Evolutionary conservation across 345 rosid species (phyloP), one percentile per base, ranked within the genome.

Genomic region (Excoecaria agallocha): DNA sequence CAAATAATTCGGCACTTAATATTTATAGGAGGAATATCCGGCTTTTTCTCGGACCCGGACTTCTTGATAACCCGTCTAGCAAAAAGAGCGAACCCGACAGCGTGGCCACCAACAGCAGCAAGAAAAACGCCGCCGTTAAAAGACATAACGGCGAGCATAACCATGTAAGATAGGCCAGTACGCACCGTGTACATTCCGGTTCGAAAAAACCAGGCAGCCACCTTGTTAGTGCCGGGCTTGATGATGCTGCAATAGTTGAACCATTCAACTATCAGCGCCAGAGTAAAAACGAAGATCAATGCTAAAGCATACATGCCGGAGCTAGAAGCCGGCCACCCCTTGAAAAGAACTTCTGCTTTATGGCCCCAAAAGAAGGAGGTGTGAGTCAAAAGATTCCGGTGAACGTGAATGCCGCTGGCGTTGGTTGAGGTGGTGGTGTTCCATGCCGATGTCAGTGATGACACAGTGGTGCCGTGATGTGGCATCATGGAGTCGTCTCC

Each of bases 101-200:
- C 95, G 45, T 90, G 97, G 0, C 98, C 97, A 2, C 85, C 76
- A 13, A 91, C 82, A 0, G 95, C 95, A 1, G 85, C 87, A 0
- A 91, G 80, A 72, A 91, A 90, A 59, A 90, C 77, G 3, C 98
- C 98, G 3, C 93, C 98, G 1, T 93, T 93, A 52, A 83, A 91
- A 3, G 97, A 91, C 84, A 91, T 85, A n/a, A 93, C 86, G 1
- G 98, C 88, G 0, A 93, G 86, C 77, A 90, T 84, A 58, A 93
- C 97, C 87, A 93, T 84, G 72, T 91, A 93, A 61, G 80, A 74
- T 57, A 91, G 50, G 15, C 93, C 92, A 0, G 84, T 22, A 66
- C 90, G 88, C 66, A 93, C 82, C 0, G 77, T 76, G 48, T 84
- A 79, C 82, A 87, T 59, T 71, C 79, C 98, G 0, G 91, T 83